phyloP scores from a whole-genome alignment of 768 basidiomycete species.

The Sarcomyxa edulis region DNA sequence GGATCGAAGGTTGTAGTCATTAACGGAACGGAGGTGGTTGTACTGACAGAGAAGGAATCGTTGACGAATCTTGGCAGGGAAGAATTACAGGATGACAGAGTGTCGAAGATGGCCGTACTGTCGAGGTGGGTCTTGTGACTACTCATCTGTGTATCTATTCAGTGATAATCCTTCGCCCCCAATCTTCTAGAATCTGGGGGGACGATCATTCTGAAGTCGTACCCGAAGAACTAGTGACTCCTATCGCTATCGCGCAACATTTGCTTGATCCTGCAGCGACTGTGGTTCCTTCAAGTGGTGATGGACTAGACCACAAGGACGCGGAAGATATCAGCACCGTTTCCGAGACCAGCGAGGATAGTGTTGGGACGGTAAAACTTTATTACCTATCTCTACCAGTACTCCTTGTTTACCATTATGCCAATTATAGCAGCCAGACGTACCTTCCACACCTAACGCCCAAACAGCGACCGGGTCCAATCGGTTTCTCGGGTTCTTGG shows the following conservation, averaged over 20 bases:
- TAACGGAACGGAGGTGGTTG: constrained; percentile 47
- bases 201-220: constrained; percentile 55
- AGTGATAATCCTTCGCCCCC: too few relatives aligned
- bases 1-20: constrained; percentile 30
- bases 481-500: constrained; percentile 52
- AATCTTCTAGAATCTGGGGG: constrained; percentile 52
- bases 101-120: constrained; percentile 60
- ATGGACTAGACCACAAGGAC: constrained; percentile 12
- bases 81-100: constrained; percentile 69
- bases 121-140: constrained; percentile 46
- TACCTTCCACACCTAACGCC: constrained; percentile 9
- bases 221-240: constrained; percentile 53
- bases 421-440: constrained; percentile 13
- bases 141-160: too few relatives aligned
- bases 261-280: constrained; percentile 40
- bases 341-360: constrained; percentile 19
- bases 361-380: constrained; percentile 15
- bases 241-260: constrained; percentile 57
- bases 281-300: constrained; percentile 6
- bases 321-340: constrained; percentile 13
- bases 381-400: background rate
- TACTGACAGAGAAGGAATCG: constrained; percentile 74
- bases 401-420: constrained; percentile 1
- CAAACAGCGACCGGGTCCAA: constrained; percentile 3
- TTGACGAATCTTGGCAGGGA: constrained; percentile 68